A percentile compares a stretch with the other conserved stretches of the same genome.
Conservation (phyloP, 495 filamentous ascomycete genomes). For the Talaromyces nanjingensis region DNA sequence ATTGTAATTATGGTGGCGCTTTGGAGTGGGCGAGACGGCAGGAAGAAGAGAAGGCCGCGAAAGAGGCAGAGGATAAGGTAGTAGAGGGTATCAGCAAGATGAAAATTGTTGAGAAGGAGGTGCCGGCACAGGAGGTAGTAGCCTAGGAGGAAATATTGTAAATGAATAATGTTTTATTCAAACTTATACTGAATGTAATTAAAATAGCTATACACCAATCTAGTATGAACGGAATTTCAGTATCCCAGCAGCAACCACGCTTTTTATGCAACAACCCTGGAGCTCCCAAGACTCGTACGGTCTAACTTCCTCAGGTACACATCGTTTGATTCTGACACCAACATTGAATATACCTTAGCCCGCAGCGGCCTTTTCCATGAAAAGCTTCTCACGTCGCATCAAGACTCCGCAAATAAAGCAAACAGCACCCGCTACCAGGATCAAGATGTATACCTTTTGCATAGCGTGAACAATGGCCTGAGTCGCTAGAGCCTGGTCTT, state of each 20-base stretch:
- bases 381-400: background rate
- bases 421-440: slow-evolving; percentile 23
- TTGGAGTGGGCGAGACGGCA: slow-evolving; percentile 17
- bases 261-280: background rate
- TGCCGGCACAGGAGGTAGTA: background rate
- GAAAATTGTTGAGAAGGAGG: background rate
- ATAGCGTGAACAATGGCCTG: background rate
- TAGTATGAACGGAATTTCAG: background rate
- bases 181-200: background rate
- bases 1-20: slow-evolving; percentile 32
- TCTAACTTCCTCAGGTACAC: background rate
- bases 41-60: background rate
- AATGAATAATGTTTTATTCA: background rate
- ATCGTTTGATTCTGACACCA: background rate
- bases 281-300: background rate
- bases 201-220: background rate
- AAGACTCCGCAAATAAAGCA: slow-evolving; percentile 10
- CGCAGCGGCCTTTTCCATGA: background rate
- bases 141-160: background rate
- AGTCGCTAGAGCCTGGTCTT: slow-evolving; percentile 16
- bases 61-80: background rate
- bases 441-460: slow-evolving; percentile 3
- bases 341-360: background rate
- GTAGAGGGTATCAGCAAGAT: background rate
- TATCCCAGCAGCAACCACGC: background rate